Conservation (phyloP, 2,329 filamentous ascomycete genomes). For the Emergomyces pasteurianus region DNA sequence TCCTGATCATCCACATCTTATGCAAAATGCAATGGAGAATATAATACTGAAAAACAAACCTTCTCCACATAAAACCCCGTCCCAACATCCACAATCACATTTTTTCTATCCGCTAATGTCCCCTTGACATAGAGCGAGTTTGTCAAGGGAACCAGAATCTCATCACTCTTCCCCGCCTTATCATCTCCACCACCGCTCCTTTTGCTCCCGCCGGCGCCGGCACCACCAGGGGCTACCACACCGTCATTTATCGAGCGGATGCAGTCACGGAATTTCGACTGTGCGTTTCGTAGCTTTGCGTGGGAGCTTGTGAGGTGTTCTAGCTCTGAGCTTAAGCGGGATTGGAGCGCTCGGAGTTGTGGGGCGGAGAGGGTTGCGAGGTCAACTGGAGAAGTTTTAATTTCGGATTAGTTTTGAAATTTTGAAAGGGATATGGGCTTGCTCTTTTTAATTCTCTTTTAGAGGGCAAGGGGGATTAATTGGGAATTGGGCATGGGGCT, state of each 20-base stretch:
- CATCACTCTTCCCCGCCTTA: conserved; percentile 19
- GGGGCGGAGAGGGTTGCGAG: conserved; percentile 68
- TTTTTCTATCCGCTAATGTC: conserved; percentile 58
- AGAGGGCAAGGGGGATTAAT: background rate
- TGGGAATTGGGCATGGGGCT: background rate
- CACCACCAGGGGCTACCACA: conserved; percentile 21
- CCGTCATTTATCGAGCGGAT: conserved; percentile 60
- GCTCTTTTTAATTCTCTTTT: background rate
- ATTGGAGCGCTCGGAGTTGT: conserved; percentile 84
- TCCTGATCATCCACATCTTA: background rate
- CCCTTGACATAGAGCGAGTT: conserved; percentile 91
- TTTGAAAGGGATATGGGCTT: background rate
- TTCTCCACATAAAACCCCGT: conserved; percentile 96
- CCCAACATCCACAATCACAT: conserved; percentile 81
- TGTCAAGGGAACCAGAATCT: conserved; percentile 82
- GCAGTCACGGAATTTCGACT: conserved; percentile 86
- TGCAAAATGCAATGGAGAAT: background rate
- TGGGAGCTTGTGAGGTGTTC: conserved; percentile 88
- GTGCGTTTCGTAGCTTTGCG: conserved; percentile 76
- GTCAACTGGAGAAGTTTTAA: conserved; percentile 39
- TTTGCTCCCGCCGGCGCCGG: conserved; percentile 2
- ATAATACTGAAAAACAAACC: conserved; percentile 31
- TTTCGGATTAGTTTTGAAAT: background rate
- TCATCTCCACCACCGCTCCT: conserved; percentile 22
- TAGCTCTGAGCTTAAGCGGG: conserved; percentile 90